A percentile compares a stretch with the other conserved stretches of the same genome.
Evolutionary conservation across 768 basidiomycete genomes (phyloP).

Genomic region (Pisolithus orientalis): DNA sequence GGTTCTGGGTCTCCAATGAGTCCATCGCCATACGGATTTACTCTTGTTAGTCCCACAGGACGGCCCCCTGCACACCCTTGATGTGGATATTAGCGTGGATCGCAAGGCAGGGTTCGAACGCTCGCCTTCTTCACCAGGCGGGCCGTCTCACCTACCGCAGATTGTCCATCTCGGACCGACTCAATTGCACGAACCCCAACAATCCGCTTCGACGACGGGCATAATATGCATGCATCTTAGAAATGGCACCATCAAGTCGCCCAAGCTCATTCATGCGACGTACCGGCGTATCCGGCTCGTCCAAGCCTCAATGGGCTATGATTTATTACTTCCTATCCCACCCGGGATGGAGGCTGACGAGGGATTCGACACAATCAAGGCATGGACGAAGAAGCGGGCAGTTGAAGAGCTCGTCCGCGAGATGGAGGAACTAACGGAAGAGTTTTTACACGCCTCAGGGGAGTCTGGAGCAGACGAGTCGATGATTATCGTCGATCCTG

Average conservation of each 20-base stretch:
- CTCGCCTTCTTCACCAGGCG: constrained; percentile 30
- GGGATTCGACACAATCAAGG: constrained; percentile 10
- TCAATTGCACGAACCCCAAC: constrained; percentile 20
- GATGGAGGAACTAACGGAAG: constrained; percentile 50
- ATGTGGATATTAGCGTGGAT: constrained; percentile 17
- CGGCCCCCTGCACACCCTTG: constrained; percentile 17
- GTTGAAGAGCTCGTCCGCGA: constrained; percentile 48
- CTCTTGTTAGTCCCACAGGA: constrained; percentile 16
- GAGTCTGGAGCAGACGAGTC: constrained; percentile 16
- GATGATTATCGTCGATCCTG: constrained; percentile 5
- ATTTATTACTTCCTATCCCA: constrained; percentile 45
- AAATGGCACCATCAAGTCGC: constrained; percentile 43
- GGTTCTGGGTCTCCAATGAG: constrained; percentile 38
- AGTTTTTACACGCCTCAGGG: constrained; percentile 41
- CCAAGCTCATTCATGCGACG: constrained; percentile 48
- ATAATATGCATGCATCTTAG: constrained; percentile 15
- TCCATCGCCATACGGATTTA: constrained; percentile 36
- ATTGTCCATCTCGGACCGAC: constrained; percentile 61
- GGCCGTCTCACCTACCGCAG: constrained; percentile 34
- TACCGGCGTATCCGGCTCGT: constrained; percentile 57
- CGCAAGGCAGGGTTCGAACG: constrained; percentile 38
- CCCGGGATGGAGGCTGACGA: constrained; percentile 13
- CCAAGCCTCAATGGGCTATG: constrained; percentile 61
- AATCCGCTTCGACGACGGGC: neutral
- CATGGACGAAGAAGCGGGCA: constrained; percentile 52